Evolutionary conservation across 768 basidiomycete species (phyloP).

Genomic region (Russula abietina): DNA sequence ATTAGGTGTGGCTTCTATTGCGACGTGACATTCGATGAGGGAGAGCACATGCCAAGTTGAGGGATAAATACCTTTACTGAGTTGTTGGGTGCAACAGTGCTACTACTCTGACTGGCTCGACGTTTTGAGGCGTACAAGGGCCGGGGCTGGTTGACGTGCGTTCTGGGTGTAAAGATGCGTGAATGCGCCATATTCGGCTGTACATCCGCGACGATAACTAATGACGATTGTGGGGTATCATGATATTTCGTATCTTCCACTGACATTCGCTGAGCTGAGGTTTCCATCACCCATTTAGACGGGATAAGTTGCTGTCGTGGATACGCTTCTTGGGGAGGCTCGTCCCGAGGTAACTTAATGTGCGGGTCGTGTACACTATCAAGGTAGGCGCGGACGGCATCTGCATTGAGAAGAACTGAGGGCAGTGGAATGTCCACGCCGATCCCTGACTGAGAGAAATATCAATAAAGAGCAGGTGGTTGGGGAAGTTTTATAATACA

Average conservation of each 20-base stretch:
- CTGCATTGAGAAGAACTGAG: constrained; percentile 16
- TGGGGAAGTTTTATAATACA: neutral
- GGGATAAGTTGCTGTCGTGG: neutral
- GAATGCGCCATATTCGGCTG: neutral
- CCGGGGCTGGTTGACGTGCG: neutral
- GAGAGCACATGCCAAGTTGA: neutral
- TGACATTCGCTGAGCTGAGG: neutral
- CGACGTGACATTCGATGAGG: neutral
- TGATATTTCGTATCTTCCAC: neutral
- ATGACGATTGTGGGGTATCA: neutral
- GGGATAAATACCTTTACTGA: constrained; percentile 8
- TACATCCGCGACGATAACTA: neutral
- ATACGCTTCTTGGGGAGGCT: neutral
- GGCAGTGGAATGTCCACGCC: neutral
- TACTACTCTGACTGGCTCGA: neutral
- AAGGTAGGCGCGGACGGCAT: constrained; percentile 13
- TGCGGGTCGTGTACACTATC: constrained; percentile 9
- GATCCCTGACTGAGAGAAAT: constrained; percentile 3
- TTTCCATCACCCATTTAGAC: neutral
- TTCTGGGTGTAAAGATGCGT: neutral
- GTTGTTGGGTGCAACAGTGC: neutral
- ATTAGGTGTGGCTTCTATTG: neutral
- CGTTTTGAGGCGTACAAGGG: constrained; percentile 6
- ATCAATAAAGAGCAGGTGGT: neutral
- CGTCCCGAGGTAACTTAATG: neutral